Conservation (phyloP, 1,284 basidiomycete genomes). For the Xerocomus minutiporus region DNA sequence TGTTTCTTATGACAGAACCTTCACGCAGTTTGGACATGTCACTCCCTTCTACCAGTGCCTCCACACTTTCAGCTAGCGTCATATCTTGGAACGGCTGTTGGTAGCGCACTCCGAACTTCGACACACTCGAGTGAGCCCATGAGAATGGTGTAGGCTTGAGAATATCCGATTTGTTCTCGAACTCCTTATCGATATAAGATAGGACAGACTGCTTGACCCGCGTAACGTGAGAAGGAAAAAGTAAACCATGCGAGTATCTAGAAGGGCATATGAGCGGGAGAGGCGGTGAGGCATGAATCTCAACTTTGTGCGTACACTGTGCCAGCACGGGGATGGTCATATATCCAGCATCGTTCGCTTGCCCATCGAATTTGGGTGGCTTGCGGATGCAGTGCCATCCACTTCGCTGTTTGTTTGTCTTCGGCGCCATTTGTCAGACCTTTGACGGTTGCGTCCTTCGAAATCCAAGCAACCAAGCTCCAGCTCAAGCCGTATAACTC, state of each 20-base stretch:
- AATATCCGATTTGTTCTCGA: constrained; percentile 28
- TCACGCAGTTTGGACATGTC: constrained; percentile 68
- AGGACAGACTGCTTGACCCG: constrained; percentile 54
- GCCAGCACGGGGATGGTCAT: constrained; percentile 91
- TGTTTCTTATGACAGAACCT: constrained; percentile 37
- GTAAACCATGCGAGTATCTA: constrained; percentile 91
- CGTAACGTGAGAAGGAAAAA: constrained; percentile 89
- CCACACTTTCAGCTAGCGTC: constrained; percentile 71
- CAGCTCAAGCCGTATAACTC: constrained; percentile 91
- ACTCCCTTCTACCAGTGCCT: constrained; percentile 91
- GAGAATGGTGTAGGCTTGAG: constrained; percentile 42
- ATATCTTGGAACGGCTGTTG: constrained; percentile 66
- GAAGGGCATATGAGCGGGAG: constrained; percentile 12
- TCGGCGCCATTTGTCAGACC: constrained; percentile 79
- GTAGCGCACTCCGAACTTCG: constrained; percentile 82
- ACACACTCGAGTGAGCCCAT: constrained; percentile 83
- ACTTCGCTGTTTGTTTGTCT: constrained; percentile 93
- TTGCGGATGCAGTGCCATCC: constrained; percentile 89
- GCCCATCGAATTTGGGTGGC: constrained; percentile 80
- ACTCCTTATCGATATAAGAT: constrained; percentile 39
- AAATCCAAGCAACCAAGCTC: constrained; percentile 87
- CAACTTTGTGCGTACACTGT: constrained; percentile 67
- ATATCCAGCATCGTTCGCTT: constrained; percentile 95
- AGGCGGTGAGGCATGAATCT: constrained; percentile 1
- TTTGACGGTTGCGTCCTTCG: constrained; percentile 67